phyloP scores from a whole-genome alignment of 1,284 basidiomycete genomes.

The Ceratorhiza oryzae-sativae region DNA sequence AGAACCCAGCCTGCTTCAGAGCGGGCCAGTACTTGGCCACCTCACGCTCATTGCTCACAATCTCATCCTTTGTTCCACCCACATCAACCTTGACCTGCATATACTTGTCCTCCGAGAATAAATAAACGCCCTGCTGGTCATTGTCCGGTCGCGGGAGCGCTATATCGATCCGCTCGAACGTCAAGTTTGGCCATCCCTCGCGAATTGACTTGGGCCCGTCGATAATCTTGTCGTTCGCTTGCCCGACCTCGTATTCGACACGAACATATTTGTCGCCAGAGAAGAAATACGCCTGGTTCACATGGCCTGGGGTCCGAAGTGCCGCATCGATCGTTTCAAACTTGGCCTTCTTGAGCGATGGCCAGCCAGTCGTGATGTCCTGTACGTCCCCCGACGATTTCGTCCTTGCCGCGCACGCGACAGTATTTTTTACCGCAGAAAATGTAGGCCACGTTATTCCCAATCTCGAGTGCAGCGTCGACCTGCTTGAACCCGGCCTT shows the following conservation, averaged over 20 bases:
- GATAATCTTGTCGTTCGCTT: background rate
- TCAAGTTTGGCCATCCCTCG: background rate
- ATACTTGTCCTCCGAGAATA: conserved; percentile 9
- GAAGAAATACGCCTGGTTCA: conserved; percentile 21
- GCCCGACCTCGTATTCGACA: background rate
- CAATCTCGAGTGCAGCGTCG: conserved; percentile 7
- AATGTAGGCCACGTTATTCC: background rate
- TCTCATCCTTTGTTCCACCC: background rate
- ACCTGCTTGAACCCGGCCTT: conserved; percentile 1
- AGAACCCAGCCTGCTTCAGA: conserved; percentile 27
- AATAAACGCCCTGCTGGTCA: background rate
- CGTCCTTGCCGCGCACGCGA: background rate
- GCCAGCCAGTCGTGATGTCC: conserved; percentile 3
- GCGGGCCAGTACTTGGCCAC: conserved; percentile 16
- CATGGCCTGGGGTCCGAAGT: background rate
- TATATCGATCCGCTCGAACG: conserved; percentile 7
- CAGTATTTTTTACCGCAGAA: conserved; percentile 17
- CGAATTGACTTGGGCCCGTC: conserved; percentile 5
- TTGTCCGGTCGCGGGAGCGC: conserved; percentile 1
- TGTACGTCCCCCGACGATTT: background rate
- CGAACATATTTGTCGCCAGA: conserved; percentile 2
- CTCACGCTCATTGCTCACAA: conserved; percentile 5
- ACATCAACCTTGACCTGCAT: conserved; percentile 10
- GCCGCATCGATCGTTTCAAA: conserved; percentile 12
- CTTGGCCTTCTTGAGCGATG: conserved; percentile 10